Evolutionary conservation across 179 eudicot species (phyloP).

Genomic region (Patellifolia procumbens): DNA sequence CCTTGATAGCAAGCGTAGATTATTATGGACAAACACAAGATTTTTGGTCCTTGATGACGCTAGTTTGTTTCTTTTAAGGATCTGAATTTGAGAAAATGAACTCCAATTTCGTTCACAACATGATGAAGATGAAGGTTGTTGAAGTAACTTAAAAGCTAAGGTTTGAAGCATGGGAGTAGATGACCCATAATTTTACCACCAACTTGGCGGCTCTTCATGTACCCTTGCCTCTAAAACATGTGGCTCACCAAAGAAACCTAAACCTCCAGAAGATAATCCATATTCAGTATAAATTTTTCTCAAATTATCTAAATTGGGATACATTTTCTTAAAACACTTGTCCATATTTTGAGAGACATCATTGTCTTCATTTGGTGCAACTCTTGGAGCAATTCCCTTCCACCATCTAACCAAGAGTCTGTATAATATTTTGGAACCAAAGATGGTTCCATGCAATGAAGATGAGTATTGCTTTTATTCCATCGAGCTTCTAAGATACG

Average conservation of each 20-base stretch:
- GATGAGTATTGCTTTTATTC: conserved; percentile 2
- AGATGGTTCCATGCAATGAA: conserved; percentile 1
- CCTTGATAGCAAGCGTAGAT: not conserved
- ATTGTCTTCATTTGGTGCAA: not conserved
- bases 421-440: conserved; percentile 6
- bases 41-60: not conserved
- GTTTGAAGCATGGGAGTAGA: too few species aligned
- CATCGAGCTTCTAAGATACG: not conserved
- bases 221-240: not conserved
- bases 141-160: too few species aligned
- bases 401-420: not conserved
- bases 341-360: not conserved
- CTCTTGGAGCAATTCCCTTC: not conserved
- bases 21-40: not conserved
- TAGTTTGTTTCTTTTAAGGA: not conserved
- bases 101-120: conserved; percentile 7
- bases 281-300: too few species aligned
- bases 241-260: not conserved
- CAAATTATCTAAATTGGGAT: not conserved
- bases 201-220: too few species aligned
- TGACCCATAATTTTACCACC: too few species aligned
- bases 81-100: not conserved
- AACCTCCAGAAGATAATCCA: not conserved
- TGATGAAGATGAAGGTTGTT: too few species aligned
- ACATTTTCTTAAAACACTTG: not conserved